A percentile compares a stretch with the other conserved stretches of the same genome.
Conservation (phyloP, 768 basidiomycete species). For the Podaxis sp. region DNA sequence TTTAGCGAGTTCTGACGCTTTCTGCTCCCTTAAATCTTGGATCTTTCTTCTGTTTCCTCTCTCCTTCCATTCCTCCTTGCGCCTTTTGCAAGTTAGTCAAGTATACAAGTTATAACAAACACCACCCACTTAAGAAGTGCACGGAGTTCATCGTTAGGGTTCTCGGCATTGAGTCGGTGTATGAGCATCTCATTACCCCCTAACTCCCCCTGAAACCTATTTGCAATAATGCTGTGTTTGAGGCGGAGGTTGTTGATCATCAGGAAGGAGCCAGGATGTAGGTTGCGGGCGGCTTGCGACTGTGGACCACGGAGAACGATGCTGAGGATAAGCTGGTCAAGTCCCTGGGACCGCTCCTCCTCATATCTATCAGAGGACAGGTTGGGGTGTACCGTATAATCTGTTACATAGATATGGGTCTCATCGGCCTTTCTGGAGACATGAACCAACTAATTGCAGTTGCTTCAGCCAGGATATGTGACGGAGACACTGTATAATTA, state of each 20-base stretch:
- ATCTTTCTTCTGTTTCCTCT: background rate
- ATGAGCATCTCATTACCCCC: conserved; percentile 48
- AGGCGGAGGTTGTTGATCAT: conserved; percentile 52
- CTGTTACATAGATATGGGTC: conserved; percentile 56
- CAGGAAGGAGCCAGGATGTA: conserved; percentile 42
- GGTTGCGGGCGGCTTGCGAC: conserved; percentile 31
- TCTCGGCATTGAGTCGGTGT: conserved; percentile 33
- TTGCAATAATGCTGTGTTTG: conserved; percentile 28
- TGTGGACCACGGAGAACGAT: conserved; percentile 51
- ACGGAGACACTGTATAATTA: conserved; percentile 21
- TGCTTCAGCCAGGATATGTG: background rate
- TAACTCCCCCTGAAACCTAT: conserved; percentile 39
- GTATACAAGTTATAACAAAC: background rate
- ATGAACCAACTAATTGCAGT: conserved; percentile 43
- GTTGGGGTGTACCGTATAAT: conserved; percentile 55
- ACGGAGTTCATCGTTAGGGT: conserved; percentile 36
- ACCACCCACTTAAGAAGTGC: conserved; percentile 39
- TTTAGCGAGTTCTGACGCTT: background rate
- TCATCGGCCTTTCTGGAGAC: conserved; percentile 28
- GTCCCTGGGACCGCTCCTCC: conserved; percentile 38
- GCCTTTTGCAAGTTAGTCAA: background rate
- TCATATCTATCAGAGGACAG: conserved; percentile 30
- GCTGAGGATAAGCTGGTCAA: conserved; percentile 49
- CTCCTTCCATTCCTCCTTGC: background rate
- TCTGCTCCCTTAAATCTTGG: background rate